These are phyloP conservation scores for Physcomitrium patens DNA, from an alignment of 225 moss, liverwort and hornwort genomes.

Conservation along the genomic window DNA sequence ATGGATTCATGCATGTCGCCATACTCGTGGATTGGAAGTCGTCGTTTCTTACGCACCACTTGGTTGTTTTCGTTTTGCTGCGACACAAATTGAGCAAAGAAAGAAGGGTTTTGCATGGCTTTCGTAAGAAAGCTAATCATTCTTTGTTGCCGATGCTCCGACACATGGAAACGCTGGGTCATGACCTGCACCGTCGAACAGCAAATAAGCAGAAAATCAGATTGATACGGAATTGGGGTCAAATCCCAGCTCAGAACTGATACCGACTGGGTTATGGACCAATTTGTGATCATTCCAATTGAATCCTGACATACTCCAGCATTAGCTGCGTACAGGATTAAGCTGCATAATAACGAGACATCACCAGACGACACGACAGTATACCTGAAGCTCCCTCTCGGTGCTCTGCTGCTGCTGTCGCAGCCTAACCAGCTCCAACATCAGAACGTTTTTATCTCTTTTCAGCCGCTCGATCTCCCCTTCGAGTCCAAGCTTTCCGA, in stretches of 20 bases:
- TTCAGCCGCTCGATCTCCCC: conserved; percentile 86
- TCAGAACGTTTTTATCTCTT: conserved; percentile 75
- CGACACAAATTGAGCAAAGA: conserved; percentile 77
- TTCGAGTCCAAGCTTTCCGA: conserved; percentile 91
- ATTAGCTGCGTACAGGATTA: background rate
- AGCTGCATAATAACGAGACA: background rate
- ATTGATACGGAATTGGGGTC: conserved; percentile 2
- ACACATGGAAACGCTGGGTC: conserved; percentile 66
- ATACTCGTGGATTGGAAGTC: conserved; percentile 80
- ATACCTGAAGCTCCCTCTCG: conserved; percentile 71
- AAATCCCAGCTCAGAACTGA: conserved; percentile 1
- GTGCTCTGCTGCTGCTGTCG: conserved; percentile 81
- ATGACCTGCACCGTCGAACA: conserved; percentile 57
- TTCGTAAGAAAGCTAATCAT: conserved; percentile 88
- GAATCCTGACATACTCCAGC: background rate
- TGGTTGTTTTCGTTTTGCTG: conserved; percentile 68
- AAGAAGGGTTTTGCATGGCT: conserved; percentile 83
- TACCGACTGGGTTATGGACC: background rate
- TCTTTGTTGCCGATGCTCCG: conserved; percentile 83
- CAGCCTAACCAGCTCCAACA: conserved; percentile 81
- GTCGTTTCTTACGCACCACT: conserved; percentile 85
- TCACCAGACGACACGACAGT: conserved; percentile 21
- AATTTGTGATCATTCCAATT: background rate
- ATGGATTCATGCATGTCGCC: conserved; percentile 51
- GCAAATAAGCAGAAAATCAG: conserved; percentile 21